phyloP scores from a whole-genome alignment of 257 asterid genomes.

The Jaltomata sinuosa region DNA sequence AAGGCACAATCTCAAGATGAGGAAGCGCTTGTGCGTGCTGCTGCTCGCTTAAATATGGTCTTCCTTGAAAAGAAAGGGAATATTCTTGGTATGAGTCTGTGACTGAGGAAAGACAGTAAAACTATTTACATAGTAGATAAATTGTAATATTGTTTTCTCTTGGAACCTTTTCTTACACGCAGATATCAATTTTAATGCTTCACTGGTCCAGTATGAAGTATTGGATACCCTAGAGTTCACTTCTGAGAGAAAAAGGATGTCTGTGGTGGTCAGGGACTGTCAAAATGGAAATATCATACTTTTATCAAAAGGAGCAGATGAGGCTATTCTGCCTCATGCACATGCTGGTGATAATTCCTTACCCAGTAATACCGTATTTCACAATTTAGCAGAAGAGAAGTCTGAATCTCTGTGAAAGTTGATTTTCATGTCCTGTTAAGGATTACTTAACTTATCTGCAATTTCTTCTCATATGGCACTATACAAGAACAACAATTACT shows the following conservation, averaged over 20 bases:
- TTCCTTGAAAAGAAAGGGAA: conserved; percentile 57
- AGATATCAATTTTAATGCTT: conserved; percentile 72
- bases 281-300: conserved; percentile 60
- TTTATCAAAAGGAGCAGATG: conserved; percentile 96
- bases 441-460: neutral
- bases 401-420: neutral
- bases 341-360: conserved; percentile 48
- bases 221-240: conserved; percentile 91
- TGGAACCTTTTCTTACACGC: conserved; percentile 23
- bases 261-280: conserved; percentile 73
- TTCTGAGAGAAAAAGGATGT: conserved; percentile 96
- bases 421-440: neutral
- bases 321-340: conserved; percentile 75
- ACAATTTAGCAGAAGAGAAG: neutral
- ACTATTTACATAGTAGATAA: neutral
- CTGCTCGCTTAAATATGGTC: conserved; percentile 79
- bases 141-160: neutral
- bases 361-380: neutral
- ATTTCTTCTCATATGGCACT: neutral
- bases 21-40: conserved; percentile 98
- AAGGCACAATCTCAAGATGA: conserved; percentile 99
- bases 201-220: conserved; percentile 65
- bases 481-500: neutral
- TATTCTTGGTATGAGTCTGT: conserved; percentile 50
- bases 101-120: conserved; percentile 1